Evolutionary conservation across 805 yeast species (phyloP), one percentile per base, ranked within the genome.

Genomic region (Hanseniaspora vineae): DNA sequence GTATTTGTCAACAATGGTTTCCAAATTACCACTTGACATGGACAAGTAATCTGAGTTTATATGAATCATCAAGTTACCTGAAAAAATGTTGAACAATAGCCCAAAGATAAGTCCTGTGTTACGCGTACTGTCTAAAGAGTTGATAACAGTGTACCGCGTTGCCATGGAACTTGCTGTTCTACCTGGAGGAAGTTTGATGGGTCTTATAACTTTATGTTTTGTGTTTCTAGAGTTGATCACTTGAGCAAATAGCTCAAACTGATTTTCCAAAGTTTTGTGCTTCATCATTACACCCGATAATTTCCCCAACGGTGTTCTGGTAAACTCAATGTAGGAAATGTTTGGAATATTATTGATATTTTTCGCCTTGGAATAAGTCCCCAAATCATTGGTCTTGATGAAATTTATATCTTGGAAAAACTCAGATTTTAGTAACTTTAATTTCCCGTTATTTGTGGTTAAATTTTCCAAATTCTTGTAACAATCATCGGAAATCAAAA

Each of bases 221-320:
- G 64, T 66, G 2, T 69, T 84, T 53, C 71, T 67, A 44, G 88
- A 80, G 55, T 78, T 77, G 8, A 90, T 65, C 13, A 90, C 77
- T 10, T 80, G 72, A 4, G 83, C 74, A 20, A 92, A 58, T 44
- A 86, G 76, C 51, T 77, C 74, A 89, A 92, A 85, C 59, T 92
- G 98, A 54, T 86, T 90, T 59, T 84, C 73, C 6, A 92, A 76
- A 0, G 96, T 88, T 50, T 86, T 71, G 61, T 92, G 97, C 20
- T 92, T 84, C 59, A 92, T 75, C 1, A 94, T 96, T 35, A 92
- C 95, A 15, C 99, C 99, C 49, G 96, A 72, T 35, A 88, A 66
- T 53, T 89, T 94, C 2, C 97, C 97, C 29, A 84, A 77, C 0
- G 97, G 94, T 1, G 94, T 83, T 55, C 89, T 76, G 0, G 92